phyloP scores from a whole-genome alignment of 257 asterid species.

The Anisodus tanguticus region DNA sequence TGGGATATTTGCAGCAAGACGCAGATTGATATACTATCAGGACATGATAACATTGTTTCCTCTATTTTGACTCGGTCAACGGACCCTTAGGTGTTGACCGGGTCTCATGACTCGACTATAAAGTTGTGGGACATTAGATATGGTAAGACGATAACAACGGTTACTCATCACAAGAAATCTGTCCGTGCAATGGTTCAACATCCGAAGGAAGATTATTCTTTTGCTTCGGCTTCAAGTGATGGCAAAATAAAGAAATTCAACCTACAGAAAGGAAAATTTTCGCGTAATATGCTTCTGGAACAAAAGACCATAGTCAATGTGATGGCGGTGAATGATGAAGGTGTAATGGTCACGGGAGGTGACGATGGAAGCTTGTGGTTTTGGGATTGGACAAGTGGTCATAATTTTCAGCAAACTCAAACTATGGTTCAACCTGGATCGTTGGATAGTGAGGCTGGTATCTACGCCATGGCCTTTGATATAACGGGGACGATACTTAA shows the following conservation, averaged over 20 bases:
- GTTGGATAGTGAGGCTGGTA: conserved; percentile 90
- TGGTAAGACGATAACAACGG: conserved; percentile 36
- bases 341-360: conserved; percentile 87
- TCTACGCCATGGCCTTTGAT: conserved; percentile 68
- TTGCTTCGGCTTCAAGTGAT: conserved; percentile 94
- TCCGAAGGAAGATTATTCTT: conserved; percentile 37
- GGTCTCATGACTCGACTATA: conserved; percentile 90
- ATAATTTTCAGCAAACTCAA: conserved; percentile 87
- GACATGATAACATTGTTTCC: conserved; percentile 90
- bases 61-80: conserved; percentile 82
- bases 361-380: conserved; percentile 96
- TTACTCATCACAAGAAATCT: conserved; percentile 16
- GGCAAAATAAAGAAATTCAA: conserved; percentile 66
- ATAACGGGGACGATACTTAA: conserved; percentile 77
- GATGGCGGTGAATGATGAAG: conserved; percentile 83
- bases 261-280: conserved; percentile 86
- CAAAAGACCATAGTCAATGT: conserved; percentile 88
- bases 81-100: conserved; percentile 93
- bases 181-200: conserved; percentile 8
- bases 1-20: conserved; percentile 95
- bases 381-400: conserved; percentile 98
- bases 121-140: conserved; percentile 92
- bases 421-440: conserved; percentile 93
- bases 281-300: conserved; percentile 91
- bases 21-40: conserved; percentile 79